phyloP scores from a whole-genome alignment of 306 rosid genomes.

The Abrus pulchellus region DNA sequence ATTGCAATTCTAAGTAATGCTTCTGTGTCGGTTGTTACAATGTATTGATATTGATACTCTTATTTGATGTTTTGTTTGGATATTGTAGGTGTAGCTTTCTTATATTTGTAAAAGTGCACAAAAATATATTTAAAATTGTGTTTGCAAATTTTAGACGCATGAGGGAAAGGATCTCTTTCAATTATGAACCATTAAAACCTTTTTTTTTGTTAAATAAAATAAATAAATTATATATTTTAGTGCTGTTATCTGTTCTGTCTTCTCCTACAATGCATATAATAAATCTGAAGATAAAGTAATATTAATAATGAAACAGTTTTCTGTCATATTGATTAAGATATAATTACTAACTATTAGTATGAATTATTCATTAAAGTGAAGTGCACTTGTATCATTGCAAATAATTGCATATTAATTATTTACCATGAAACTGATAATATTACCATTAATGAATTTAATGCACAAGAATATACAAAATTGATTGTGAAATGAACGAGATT shows the following conservation, averaged over 20 bases:
- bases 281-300: not conserved
- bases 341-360: not conserved
- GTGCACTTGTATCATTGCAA: not conserved
- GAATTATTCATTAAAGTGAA: not conserved
- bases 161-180: not conserved
- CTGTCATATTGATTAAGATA: not conserved
- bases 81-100: slow-evolving; percentile 8
- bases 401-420: not conserved
- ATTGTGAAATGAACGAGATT: slow-evolving; percentile 16
- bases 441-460: slow-evolving; percentile 10
- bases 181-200: not conserved
- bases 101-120: not conserved
- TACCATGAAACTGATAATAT: not conserved
- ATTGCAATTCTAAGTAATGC: slow-evolving; percentile 1
- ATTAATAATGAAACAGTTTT: slow-evolving; percentile 9
- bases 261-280: not conserved
- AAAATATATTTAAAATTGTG: slow-evolving; percentile 18
- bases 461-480: not conserved
- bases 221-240: slow-evolving; percentile 2
- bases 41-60: slow-evolving; percentile 27
- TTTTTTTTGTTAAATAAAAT: slow-evolving; percentile 15
- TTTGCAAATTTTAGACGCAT: slow-evolving; percentile 2
- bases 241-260: not conserved
- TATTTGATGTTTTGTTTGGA: slow-evolving; percentile 11
- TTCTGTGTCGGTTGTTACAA: slow-evolving; percentile 4